Evolutionary conservation across 2,329 filamentous ascomycete genomes (phyloP).

Genomic region (Didymella sp.): DNA sequence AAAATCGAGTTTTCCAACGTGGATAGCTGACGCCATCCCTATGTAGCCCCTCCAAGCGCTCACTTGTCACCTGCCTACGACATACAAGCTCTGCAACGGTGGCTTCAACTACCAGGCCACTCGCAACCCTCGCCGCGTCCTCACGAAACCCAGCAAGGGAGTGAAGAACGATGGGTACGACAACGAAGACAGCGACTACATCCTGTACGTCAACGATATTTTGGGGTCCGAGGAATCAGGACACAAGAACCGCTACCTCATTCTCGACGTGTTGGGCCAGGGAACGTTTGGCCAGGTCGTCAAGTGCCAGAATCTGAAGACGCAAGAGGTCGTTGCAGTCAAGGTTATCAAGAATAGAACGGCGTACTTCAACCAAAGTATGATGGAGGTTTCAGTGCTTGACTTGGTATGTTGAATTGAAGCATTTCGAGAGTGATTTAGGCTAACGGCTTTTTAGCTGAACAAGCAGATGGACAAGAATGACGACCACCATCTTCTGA

Average conservation of each 20-base stretch:
- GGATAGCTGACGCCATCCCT: constrained; percentile 26
- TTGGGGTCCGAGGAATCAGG: constrained; percentile 96
- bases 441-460: constrained; percentile 63
- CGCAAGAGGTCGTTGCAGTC: constrained; percentile 96
- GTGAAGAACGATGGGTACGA: constrained; percentile 98
- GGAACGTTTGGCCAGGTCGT: constrained; percentile 98
- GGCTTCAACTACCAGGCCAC: constrained; percentile 99
- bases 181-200: constrained; percentile 99
- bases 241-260: constrained; percentile 98
- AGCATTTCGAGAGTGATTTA: constrained; percentile 32
- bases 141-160: constrained; percentile 98
- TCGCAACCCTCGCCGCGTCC: constrained; percentile 89
- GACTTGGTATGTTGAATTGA: constrained; percentile 71
- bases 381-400: constrained; percentile 99
- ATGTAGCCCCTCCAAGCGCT: constrained; percentile 90
- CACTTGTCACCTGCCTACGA: constrained; percentile 89
- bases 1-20: neutral
- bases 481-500: constrained; percentile 93
- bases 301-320: constrained; percentile 98
- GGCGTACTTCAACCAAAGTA: constrained; percentile 99
- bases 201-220: constrained; percentile 98
- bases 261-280: constrained; percentile 94
- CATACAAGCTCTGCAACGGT: constrained; percentile 97
- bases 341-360: constrained; percentile 99
- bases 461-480: constrained; percentile 99